These are phyloP conservation scores for Tetracentron sinense DNA, from an alignment of 164 flowering plant species.

Conservation along the genomic window DNA sequence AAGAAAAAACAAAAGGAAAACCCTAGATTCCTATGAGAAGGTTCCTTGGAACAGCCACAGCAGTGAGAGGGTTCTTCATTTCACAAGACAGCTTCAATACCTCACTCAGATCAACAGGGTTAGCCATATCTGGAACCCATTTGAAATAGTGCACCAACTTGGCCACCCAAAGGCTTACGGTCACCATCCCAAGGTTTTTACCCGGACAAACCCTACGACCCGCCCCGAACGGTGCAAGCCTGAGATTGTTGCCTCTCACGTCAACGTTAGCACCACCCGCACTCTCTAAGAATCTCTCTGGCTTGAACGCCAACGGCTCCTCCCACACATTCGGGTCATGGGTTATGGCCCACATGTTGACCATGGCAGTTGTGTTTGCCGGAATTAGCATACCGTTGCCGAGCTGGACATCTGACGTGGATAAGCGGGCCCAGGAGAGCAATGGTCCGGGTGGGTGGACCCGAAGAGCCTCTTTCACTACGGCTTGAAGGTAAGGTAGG, in stretches of 20 bases:
- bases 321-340: slow-evolving; percentile 50
- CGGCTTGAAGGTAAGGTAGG: slow-evolving; percentile 41
- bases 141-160: slow-evolving; percentile 37
- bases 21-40: slow-evolving; percentile 7
- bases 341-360: slow-evolving; percentile 79
- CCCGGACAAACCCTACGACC: slow-evolving; percentile 67
- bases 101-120: slow-evolving; percentile 39
- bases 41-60: slow-evolving; percentile 22
- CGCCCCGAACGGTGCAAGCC: slow-evolving; percentile 62
- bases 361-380: slow-evolving; percentile 57
- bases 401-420: slow-evolving; percentile 48
- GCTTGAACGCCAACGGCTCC: slow-evolving; percentile 36
- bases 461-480: slow-evolving; percentile 44
- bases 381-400: slow-evolving; percentile 52
- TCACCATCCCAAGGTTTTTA: slow-evolving; percentile 40
- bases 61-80: slow-evolving; percentile 44
- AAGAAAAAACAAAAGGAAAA: no score
- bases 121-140: slow-evolving; percentile 26
- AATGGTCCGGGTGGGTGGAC: slow-evolving; percentile 60
- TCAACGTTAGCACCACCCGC: slow-evolving; percentile 35
- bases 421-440: slow-evolving; percentile 48
- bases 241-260: slow-evolving; percentile 43
- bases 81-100: slow-evolving; percentile 49
- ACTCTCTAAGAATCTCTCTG: slow-evolving; percentile 39
- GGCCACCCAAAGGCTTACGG: slow-evolving; percentile 52